Evolutionary conservation across 2,329 filamentous ascomycete species (phyloP).

Genomic region (Penicillium sp.): DNA sequence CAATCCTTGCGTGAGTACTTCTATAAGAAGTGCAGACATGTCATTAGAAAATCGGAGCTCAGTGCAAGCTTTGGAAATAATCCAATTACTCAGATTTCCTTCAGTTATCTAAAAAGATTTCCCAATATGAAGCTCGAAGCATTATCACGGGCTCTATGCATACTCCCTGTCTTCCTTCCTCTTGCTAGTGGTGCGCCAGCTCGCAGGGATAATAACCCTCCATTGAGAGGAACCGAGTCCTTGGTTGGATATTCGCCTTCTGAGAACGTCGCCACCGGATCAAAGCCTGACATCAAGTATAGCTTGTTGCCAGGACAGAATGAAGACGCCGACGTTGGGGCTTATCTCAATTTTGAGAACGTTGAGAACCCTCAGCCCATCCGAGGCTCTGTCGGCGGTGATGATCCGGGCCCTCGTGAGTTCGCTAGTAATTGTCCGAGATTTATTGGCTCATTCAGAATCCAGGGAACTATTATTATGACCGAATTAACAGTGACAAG

Average conservation of each 20-base stretch:
- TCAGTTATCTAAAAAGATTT: not conserved
- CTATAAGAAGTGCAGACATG: too few species aligned
- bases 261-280: conserved; percentile 35
- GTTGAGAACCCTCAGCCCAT: conserved; percentile 56
- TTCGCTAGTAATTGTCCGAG: not conserved
- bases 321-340: conserved; percentile 50
- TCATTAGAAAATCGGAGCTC: too few species aligned
- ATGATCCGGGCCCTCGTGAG: conserved; percentile 53
- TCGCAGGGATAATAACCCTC: conserved; percentile 22
- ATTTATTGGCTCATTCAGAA: not conserved
- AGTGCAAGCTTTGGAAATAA: not conserved
- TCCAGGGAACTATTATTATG: conserved; percentile 48
- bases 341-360: conserved; percentile 55
- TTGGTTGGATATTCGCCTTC: conserved; percentile 43
- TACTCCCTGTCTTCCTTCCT: conserved; percentile 10
- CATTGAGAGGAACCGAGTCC: conserved; percentile 27
- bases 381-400: conserved; percentile 50
- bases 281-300: conserved; percentile 39
- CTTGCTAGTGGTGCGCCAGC: conserved; percentile 25
- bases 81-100: not conserved
- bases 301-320: conserved; percentile 53
- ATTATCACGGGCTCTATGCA: not conserved
- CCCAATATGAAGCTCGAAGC: conserved; percentile 15
- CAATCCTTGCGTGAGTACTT: not conserved
- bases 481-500: conserved; percentile 56